Conservation (phyloP, 2,329 filamentous ascomycete genomes). For the Knufia fluminis region DNA sequence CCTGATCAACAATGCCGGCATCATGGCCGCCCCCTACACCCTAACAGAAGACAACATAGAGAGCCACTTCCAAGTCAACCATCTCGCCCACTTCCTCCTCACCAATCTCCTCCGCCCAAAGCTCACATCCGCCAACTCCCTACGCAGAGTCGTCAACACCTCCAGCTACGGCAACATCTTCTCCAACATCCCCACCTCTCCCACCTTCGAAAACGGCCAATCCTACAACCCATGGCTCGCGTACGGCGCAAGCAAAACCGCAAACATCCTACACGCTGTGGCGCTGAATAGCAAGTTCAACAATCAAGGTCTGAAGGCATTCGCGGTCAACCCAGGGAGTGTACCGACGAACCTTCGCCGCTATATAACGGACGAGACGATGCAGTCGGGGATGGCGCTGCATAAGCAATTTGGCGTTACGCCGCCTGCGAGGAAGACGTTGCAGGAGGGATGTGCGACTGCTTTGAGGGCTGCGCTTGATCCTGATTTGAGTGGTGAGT, state of each 20-base stretch:
- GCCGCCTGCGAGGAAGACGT: constrained; percentile 17
- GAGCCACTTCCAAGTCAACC: constrained; percentile 31
- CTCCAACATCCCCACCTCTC: constrained; percentile 27
- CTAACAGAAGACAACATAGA: constrained; percentile 30
- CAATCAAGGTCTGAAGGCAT: constrained; percentile 29
- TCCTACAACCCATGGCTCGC: constrained; percentile 30
- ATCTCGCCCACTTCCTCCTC: constrained; percentile 33
- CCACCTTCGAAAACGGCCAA: constrained; percentile 26
- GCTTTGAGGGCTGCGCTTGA: constrained; percentile 29
- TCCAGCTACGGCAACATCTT: constrained; percentile 24
- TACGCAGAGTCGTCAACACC: constrained; percentile 26
- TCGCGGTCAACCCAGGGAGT: constrained; percentile 33
- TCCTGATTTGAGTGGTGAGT: constrained; percentile 16
- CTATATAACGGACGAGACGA: constrained; percentile 8
- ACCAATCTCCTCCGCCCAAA: constrained; percentile 33
- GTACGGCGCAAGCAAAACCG: constrained; percentile 41
- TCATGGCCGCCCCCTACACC: constrained; percentile 29
- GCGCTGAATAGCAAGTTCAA: constrained; percentile 11
- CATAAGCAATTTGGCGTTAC: background rate
- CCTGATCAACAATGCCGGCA: constrained; percentile 37
- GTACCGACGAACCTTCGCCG: constrained; percentile 14
- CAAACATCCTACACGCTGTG: constrained; percentile 32
- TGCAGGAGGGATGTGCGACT: constrained; percentile 26
- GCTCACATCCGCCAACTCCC: constrained; percentile 23
- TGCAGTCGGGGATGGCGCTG: constrained; percentile 8